phyloP scores from a whole-genome alignment of 768 basidiomycete genomes.

The Steccherinum ochraceum region DNA sequence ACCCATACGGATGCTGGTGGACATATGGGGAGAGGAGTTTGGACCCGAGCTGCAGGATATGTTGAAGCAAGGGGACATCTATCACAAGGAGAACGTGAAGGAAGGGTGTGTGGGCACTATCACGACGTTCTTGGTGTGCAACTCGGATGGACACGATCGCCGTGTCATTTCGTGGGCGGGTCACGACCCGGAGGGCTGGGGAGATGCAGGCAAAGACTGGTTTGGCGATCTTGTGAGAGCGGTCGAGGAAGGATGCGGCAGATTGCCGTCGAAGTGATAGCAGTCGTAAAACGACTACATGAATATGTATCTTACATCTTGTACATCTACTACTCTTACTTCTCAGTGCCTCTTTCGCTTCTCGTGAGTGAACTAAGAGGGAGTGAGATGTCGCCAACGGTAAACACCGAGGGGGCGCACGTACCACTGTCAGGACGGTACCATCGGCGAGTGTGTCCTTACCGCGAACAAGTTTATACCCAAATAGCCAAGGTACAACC shows the following conservation, averaged over 20 bases:
- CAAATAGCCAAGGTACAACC: conserved; percentile 40
- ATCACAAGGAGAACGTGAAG: conserved; percentile 6
- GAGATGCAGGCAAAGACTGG: conserved; percentile 2
- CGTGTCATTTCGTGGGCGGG: conserved; percentile 3
- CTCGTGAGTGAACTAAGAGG: neutral
- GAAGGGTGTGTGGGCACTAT: conserved; percentile 5
- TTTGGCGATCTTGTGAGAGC: neutral
- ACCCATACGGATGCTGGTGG: neutral
- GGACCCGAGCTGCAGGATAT: neutral
- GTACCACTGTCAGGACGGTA: conserved; percentile 46
- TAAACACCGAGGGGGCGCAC: too few relatives aligned
- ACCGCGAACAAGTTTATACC: conserved; percentile 39
- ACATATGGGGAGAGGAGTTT: neutral
- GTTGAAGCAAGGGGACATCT: conserved; percentile 4
- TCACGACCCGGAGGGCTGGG: conserved; percentile 2
- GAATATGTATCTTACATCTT: too few relatives aligned
- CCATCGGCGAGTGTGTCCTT: conserved; percentile 47
- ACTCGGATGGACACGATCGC: neutral
- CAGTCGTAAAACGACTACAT: too few relatives aligned
- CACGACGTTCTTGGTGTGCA: conserved; percentile 6
- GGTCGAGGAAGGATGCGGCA: neutral
- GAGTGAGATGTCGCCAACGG: too few relatives aligned
- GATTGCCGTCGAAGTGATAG: neutral
- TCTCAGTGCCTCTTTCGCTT: too few relatives aligned
- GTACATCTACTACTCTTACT: too few relatives aligned